Base-by-base conservation (phyloP, 495 filamentous ascomycete species). In the Penicillium alfredii region DNA sequence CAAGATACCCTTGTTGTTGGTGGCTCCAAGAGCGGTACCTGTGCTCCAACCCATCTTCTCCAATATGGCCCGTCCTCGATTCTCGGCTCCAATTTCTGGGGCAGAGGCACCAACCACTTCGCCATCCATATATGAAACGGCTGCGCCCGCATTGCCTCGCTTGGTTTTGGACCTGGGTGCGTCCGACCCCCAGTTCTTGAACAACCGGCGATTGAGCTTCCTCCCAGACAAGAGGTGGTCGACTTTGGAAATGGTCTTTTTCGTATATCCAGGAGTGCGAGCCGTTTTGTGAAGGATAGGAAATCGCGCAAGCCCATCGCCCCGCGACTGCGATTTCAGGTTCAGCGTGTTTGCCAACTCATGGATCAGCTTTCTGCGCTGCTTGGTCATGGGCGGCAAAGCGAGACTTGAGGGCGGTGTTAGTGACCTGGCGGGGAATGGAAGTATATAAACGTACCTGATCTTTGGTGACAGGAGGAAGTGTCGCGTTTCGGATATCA, bases 41-140 rank as follows among this genome's bases (percentile, higher is more conserved):
- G 75, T 80, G 41, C 72, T 83, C 86, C 93, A 99, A 11, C 92
- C 92, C 92, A 97, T 97, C 64, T 90, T 97, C 60, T 95, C 88
- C 35, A 99, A 56, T 83, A 99, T 87, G 3, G 78, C 79, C 27
- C 86, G 73, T 13, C 92, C 92, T 47, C 73, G 82, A 42, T 95
- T 99, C 30, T 84, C 87, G 3, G 62, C 68, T 1, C 86, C 86
- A 16, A 99, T 69, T 58, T 94, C 90, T 2, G 86, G 82, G 1
- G 89, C 92, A 20, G 76, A 73, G 8, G 73, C 86, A 26, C 90
- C 92, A 12, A 96, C 88, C 27, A 94, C 64, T 38, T 96, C 87
- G n/a, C 92, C 92, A 45, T 97, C 86, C 43, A 76, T 74, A 36
- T 87, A 84, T 6, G 69, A 72, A 18, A 77, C 69, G 4, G 69